Evolutionary conservation across 257 asterid genomes (phyloP), one percentile per base, ranked within the genome.

Genomic region (Phtheirospermum japonicum): DNA sequence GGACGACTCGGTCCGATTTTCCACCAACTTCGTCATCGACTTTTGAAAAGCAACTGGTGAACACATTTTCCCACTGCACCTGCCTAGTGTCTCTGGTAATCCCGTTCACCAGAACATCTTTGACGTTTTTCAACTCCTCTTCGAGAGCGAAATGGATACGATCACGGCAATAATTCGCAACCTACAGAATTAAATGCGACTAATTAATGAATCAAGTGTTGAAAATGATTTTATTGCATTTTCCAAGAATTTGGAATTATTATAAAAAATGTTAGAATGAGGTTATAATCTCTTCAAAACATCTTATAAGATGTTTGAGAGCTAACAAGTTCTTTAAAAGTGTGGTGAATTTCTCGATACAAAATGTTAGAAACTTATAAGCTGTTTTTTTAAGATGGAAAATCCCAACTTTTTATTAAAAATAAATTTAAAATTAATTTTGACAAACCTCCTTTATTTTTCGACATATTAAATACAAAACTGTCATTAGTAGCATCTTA

Each of bases 21-120:
- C 95, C 95, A 7, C 90, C 81, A 52, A 88, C 87, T 73, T 88
- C 96, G 61, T 85, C 87, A 34, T 88, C 96, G 16, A 88, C 90
- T 66, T 72, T 88, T 12, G 75, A 32, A 77, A 88, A 88, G 80
- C 96, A 85, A 56, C 56, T 79, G 23, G 79, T 71, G 64, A 85
- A 88, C 63, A 78, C 83, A 59, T 78, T 76, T 69, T 77, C 82
- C 96, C 96, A 88, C 48, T 72, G 90, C 68, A 66, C 64, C 51
- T 82, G 85, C 16, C 86, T 78, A n/a, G 82, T 60, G 66, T 88
- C 90, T 66, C 50, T 57, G 20, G 46, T 66, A 58, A 73, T 68
- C 18, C 74, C 82, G 19, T 77, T 66, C 20, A 58, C 69, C 55
- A 40, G 16, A 62, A 56, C 72, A 46, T 78, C 88, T 69, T 73